Evolutionary conservation across 2,329 filamentous ascomycete genomes (phyloP).

Genomic region (Lachnellula hyalina): DNA sequence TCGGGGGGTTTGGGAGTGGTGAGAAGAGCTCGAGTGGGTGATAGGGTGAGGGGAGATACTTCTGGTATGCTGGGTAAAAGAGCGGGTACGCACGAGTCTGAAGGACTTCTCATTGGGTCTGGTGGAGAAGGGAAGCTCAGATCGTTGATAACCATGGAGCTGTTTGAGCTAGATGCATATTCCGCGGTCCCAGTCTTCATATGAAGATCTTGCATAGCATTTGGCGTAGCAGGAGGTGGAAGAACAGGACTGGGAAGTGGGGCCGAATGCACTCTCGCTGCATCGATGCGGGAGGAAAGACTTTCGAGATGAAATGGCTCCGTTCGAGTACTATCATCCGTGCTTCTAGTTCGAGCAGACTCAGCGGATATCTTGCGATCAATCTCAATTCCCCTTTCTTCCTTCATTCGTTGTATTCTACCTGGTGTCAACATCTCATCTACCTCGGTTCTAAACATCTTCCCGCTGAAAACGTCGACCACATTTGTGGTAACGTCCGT

Average conservation of each 20-base stretch:
- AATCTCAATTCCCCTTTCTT: conserved; percentile 16
- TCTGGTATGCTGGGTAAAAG: conserved; percentile 41
- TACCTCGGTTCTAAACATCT: conserved; percentile 51
- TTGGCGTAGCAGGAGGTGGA: neutral
- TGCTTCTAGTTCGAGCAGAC: conserved; percentile 23
- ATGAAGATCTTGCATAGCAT: neutral
- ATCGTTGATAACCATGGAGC: conserved; percentile 20
- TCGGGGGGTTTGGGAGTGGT: neutral
- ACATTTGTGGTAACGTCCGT: conserved; percentile 52
- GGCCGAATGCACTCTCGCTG: conserved; percentile 19
- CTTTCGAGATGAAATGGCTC: conserved; percentile 48
- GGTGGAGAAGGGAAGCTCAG: conserved; percentile 32
- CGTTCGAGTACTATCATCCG: conserved; percentile 36
- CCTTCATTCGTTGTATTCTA: conserved; percentile 39
- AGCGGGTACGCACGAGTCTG: conserved; percentile 14
- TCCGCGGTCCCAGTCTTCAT: neutral
- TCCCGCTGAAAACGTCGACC: conserved; percentile 50
- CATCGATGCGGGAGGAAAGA: conserved; percentile 39
- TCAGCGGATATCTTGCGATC: conserved; percentile 19
- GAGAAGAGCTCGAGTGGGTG: conserved; percentile 1
- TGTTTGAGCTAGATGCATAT: neutral
- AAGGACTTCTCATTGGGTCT: conserved; percentile 15
- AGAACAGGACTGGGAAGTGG: neutral
- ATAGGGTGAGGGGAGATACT: conserved; percentile 23
- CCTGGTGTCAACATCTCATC: conserved; percentile 55